Percentiles rank a stretch among this genome's conserved stretches.
These are phyloP conservation scores for Elsinoe batatas DNA, from an alignment of 2,329 filamentous ascomycete genomes.

Conservation along the genomic window DNA sequence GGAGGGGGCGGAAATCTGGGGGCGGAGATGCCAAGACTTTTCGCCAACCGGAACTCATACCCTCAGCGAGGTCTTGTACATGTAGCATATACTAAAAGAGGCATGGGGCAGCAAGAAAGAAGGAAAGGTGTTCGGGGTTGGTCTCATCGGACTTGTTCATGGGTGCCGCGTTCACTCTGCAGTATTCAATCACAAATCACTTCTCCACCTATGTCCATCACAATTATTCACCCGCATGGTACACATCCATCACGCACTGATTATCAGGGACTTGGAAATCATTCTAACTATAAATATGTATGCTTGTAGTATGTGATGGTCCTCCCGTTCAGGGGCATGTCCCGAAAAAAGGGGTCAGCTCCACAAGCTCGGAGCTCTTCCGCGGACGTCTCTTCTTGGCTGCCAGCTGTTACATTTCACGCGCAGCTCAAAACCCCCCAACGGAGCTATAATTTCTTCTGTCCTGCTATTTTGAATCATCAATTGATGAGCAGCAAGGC, in stretches of 20 bases:
- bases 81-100: not conserved
- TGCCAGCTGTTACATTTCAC: not conserved
- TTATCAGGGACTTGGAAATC: too few relatives aligned
- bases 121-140: not conserved
- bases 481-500: not conserved
- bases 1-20: not conserved
- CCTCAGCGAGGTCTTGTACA: not conserved
- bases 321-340: too few relatives aligned
- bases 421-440: too few relatives aligned
- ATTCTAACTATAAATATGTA: too few relatives aligned
- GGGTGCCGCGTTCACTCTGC: too few relatives aligned
- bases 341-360: not conserved
- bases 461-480: not conserved
- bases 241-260: too few relatives aligned
- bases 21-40: not conserved
- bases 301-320: too few relatives aligned
- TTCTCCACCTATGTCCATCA: too few relatives aligned
- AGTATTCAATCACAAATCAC: too few relatives aligned
- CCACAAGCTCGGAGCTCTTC: not conserved
- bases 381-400: conserved; percentile 1
- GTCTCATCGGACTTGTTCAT: too few relatives aligned
- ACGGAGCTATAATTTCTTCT: too few relatives aligned
- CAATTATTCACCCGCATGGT: too few relatives aligned
- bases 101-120: not conserved
- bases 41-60: not conserved